phyloP scores from a whole-genome alignment of 352 stramenopile species.

The Blastocystis hominis region DNA sequence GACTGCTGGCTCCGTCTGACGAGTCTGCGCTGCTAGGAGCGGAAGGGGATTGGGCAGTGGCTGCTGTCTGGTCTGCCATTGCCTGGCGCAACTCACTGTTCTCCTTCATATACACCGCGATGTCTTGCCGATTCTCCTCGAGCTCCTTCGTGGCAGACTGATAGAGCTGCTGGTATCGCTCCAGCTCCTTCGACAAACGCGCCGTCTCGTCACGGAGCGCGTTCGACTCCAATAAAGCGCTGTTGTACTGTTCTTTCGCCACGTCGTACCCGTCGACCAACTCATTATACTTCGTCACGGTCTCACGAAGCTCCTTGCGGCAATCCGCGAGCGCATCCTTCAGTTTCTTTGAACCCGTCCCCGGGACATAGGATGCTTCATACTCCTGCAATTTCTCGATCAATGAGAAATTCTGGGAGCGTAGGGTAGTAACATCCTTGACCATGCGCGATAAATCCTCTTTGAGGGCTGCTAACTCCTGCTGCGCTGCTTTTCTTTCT shows the following conservation, averaged over 20 bases:
- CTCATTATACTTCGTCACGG: conserved; percentile 38
- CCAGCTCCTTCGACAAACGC: not conserved
- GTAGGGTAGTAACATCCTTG: not conserved
- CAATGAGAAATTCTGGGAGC: not conserved
- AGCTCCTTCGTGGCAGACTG: conserved; percentile 35
- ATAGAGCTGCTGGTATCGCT: conserved; percentile 2
- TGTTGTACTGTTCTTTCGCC: not conserved
- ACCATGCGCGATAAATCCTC: conserved; percentile 33
- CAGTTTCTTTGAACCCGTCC: conserved; percentile 40
- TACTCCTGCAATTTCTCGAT: conserved; percentile 3
- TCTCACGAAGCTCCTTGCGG: conserved; percentile 20
- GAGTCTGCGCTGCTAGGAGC: not conserved
- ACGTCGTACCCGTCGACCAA: conserved; percentile 41
- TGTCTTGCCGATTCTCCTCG: conserved; percentile 40
- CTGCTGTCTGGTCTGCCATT: not conserved
- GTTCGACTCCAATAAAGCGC: not conserved
- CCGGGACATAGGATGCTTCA: conserved; percentile 17
- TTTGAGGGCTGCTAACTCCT: conserved; percentile 6
- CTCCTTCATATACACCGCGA: conserved; percentile 21
- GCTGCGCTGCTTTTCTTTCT: not conserved
- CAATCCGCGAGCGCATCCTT: conserved; percentile 25
- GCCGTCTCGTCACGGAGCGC: conserved; percentile 16
- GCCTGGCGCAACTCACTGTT: conserved; percentile 17
- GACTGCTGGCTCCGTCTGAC: not conserved
- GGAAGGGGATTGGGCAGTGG: not conserved